phyloP scores from a whole-genome alignment of 2,329 filamentous ascomycete genomes.

The Trichocomaceae sp. region DNA sequence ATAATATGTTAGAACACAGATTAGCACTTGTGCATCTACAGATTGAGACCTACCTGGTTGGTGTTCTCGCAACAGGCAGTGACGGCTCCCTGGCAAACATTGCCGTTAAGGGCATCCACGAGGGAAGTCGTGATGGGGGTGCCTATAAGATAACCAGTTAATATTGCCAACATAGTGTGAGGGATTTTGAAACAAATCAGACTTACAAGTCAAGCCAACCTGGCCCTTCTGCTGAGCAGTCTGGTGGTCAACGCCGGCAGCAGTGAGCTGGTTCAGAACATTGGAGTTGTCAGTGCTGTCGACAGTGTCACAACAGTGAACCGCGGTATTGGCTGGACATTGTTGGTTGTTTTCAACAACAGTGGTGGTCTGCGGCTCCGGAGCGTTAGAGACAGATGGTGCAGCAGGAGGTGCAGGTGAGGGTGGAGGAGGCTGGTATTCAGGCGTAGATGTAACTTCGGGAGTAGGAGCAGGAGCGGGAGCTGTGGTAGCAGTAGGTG shows the following conservation, averaged over 20 bases:
- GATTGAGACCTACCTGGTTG: constrained; percentile 4
- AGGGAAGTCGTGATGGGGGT: constrained; percentile 14
- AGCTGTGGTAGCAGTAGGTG: constrained; percentile 6
- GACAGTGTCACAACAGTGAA: constrained; percentile 15
- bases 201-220: constrained; percentile 14
- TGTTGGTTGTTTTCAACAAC: constrained; percentile 10
- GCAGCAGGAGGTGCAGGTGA: constrained; percentile 4
- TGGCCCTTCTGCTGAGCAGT: constrained; percentile 12
- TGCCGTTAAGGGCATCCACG: constrained; percentile 12
- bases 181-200: no score
- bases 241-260: constrained; percentile 10
- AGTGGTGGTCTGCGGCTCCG: constrained; percentile 9
- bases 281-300: constrained; percentile 15
- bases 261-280: constrained; percentile 9
- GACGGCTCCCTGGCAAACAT: constrained; percentile 11
- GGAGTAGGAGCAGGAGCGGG: constrained; percentile 4
- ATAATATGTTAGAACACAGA: neutral
- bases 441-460: constrained; percentile 8
- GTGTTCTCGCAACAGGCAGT: constrained; percentile 13
- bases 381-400: constrained; percentile 12
- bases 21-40: neutral
- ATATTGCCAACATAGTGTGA: neutral
- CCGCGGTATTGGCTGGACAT: constrained; percentile 8
- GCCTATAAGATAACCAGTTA: neutral
- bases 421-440: constrained; percentile 10